Base-by-base conservation (phyloP, 1,284 basidiomycete genomes). In the Anthracocystis walkeri region DNA sequence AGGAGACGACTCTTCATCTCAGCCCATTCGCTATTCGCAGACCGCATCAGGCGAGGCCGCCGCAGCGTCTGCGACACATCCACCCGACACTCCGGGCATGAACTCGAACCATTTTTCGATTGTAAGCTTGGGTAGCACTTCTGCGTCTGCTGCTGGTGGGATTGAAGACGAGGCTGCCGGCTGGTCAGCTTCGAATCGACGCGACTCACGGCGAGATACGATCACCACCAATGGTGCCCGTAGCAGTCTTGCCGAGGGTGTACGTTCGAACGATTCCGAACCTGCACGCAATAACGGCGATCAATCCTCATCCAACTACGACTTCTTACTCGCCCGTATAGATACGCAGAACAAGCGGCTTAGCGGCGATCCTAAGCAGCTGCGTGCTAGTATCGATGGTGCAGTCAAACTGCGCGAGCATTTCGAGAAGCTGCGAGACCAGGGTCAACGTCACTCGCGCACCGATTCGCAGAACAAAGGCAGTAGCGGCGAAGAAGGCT, bases 381-480 rank as follows among this genome's bases (percentile, higher is more conserved):
- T 81, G 68, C 64, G 83, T 7, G 69, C 69, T 12, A 81, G 77
- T 42, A 64, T 78, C 25, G 71, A 80, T n/a, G 81, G 82, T 3
- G 74, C 76, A 1, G 81, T 82, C 29, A 84, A 82, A 67, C 50
- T 84, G 5, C 60, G 77, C 10, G 66, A 83, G 54, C 79, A 78
- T 58, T 83, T 83, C 54, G 81, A 82, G 40, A 78, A 79, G 58
- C 49, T 83, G 50, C 71, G 81, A 23, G 73, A 68, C 18, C 68
- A 61, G 45, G 71, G 44, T 11, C 51, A 41, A 55, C 67, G 60
- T 0, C 65, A 54, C 51, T 65, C 59, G 10, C 58, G 70, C 7
- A 58, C 53, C 21, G 73, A 75, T 21, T 63, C 62, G 20, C 72
- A 70, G 53, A 70, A 70, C 25, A 50, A 56, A 1, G 14, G 12